A percentile compares a stretch with the other conserved stretches of the same genome.
Evolutionary conservation across 2,329 filamentous ascomycete species (phyloP).

Genomic region (Botrytis squamosa): DNA sequence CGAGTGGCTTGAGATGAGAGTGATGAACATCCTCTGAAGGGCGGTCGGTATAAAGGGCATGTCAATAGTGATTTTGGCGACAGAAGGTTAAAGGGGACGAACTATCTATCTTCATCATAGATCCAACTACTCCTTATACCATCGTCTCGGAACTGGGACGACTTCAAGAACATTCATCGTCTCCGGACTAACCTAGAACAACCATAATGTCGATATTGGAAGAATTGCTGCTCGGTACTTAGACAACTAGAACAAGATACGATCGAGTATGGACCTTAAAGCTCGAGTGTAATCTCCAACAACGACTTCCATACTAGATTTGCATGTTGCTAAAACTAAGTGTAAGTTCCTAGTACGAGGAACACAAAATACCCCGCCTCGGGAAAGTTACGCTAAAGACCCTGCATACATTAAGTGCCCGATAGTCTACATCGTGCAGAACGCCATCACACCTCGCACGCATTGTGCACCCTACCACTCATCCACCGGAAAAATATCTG

Average conservation of each 20-base stretch:
- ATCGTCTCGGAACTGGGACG: not conserved
- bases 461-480: not conserved
- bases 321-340: not conserved
- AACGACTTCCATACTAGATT: not conserved
- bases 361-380: not conserved
- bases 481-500: slow-evolving; percentile 4
- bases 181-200: not conserved
- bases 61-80: not conserved
- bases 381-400: not conserved
- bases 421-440: not conserved
- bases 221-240: not conserved
- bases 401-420: not conserved
- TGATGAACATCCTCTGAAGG: not conserved
- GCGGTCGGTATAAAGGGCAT: not conserved
- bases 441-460: not conserved
- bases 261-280: not conserved
- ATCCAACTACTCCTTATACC: not conserved
- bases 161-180: not conserved
- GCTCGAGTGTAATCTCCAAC: not conserved
- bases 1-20: not conserved
- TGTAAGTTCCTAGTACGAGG: not conserved
- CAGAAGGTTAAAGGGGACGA: not conserved
- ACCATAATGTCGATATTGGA: not conserved
- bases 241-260: not conserved
- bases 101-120: not conserved